Evolutionary conservation across 805 yeast species (phyloP), one percentile per base, ranked within the genome.

Genomic region (Candida caryicola): DNA sequence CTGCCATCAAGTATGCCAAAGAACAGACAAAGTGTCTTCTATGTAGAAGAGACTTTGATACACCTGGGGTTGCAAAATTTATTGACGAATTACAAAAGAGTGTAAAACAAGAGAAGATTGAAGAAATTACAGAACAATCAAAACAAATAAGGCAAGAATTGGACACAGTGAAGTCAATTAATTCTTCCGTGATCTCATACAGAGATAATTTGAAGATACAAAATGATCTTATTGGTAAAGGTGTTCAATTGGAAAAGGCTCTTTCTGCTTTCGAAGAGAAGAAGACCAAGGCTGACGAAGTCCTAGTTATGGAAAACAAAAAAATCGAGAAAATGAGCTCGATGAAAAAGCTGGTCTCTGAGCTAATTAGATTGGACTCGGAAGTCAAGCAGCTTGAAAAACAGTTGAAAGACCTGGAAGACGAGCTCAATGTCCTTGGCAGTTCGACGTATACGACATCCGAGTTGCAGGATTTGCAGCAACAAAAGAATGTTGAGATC

Each of bases 11-110:
- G 21, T 58, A 74, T 29, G 93, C 95, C 0, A 62, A 76, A 18
- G 51, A 55, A 3, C 70, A 74, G 6, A 71, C 79, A 8, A 68
- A 76, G 33, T 91, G 97, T 59, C 63, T 81, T 30, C 63, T 90
- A 31, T 91, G 98, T 58, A 75, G 76, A 14, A 69, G 95, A 35
- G 67, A 73, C 9, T 85, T 89, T 59, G 74, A 74, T 12, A 66
- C 64, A 7, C 51, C 53, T 1, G 66, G 60, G n/a, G 47, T 62
- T 16, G 40, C 51, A 1, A 41, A 38, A 4, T 69, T 69, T 34
- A 37, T 64, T 4, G 41, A 36, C 6, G 57, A 56, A n/a, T 45
- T 68, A 13, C 46, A 59, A 34, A 46, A 49, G 3, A 64, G 59
- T 35, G 53, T 66, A 14, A 51, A 56, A 21, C 51, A 59, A 3